Conservation (phyloP, 768 basidiomycete species). For the Leccinum pellstonianum region DNA sequence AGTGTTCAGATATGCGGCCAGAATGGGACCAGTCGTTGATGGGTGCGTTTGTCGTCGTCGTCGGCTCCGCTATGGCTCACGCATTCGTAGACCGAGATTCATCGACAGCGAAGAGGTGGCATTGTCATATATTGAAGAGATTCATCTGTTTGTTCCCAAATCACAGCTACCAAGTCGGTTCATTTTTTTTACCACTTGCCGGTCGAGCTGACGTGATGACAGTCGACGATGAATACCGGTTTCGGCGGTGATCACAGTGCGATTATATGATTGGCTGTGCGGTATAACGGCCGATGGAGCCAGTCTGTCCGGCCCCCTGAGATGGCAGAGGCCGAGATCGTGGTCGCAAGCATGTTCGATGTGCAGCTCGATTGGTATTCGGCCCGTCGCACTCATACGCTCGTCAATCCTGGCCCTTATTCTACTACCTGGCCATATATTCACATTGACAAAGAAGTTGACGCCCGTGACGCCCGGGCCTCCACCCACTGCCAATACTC, state of each 20-base stretch:
- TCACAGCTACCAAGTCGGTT: constrained; percentile 66
- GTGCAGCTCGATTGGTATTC: too few relatives aligned
- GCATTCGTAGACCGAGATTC: constrained; percentile 63
- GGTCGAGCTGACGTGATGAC: background rate
- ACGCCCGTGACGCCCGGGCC: too few relatives aligned
- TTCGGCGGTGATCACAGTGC: constrained; percentile 86
- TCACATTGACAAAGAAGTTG: too few relatives aligned
- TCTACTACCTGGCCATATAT: too few relatives aligned
- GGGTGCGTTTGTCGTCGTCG: constrained; percentile 39
- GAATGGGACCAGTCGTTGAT: constrained; percentile 80
- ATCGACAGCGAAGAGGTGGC: constrained; percentile 64
- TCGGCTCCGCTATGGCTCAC: background rate
- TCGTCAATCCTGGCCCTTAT: too few relatives aligned
- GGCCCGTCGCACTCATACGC: too few relatives aligned
- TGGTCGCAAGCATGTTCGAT: constrained; percentile 40
- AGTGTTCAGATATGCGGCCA: constrained; percentile 83
- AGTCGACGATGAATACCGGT: constrained; percentile 63
- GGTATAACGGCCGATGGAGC: constrained; percentile 57
- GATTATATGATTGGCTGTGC: constrained; percentile 70
- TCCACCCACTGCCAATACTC: too few relatives aligned
- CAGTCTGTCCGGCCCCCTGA: constrained; percentile 54
- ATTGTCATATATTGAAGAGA: constrained; percentile 70
- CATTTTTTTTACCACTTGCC: background rate
- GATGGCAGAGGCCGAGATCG: constrained; percentile 58
- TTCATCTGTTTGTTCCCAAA: constrained; percentile 71